phyloP scores from a whole-genome alignment of 164 flowering plant genomes.

The Vitis riparia region DNA sequence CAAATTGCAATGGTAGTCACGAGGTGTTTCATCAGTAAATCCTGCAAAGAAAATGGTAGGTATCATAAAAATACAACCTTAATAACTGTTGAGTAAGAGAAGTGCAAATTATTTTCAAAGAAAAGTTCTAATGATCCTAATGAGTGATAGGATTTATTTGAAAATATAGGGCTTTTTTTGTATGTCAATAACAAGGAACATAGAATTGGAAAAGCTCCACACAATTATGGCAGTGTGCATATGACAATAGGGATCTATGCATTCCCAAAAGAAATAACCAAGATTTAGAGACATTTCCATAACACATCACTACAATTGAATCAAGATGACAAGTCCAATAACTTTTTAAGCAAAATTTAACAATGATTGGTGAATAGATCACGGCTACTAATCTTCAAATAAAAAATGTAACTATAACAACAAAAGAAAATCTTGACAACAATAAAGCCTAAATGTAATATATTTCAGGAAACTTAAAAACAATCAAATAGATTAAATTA shows the following conservation, averaged over 20 bases:
- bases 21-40: conserved; percentile 93
- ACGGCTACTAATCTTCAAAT: neutral
- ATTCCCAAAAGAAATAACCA: neutral
- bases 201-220: no score
- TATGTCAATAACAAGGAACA: no score
- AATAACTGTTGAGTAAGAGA: neutral
- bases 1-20: conserved; percentile 93
- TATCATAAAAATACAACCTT: neutral
- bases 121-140: neutral
- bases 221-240: neutral
- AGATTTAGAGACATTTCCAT: neutral
- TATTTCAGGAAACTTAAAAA: neutral
- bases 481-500: neutral
- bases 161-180: neutral
- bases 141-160: neutral
- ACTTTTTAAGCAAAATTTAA: neutral
- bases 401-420: neutral
- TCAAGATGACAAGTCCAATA: no score
- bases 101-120: neutral
- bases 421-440: neutral
- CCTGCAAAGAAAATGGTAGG: conserved; percentile 50
- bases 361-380: neutral
- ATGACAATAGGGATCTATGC: neutral
- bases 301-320: neutral
- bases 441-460: neutral